Conservation (phyloP, 768 basidiomycete species). For the Crepidotus variabilis region DNA sequence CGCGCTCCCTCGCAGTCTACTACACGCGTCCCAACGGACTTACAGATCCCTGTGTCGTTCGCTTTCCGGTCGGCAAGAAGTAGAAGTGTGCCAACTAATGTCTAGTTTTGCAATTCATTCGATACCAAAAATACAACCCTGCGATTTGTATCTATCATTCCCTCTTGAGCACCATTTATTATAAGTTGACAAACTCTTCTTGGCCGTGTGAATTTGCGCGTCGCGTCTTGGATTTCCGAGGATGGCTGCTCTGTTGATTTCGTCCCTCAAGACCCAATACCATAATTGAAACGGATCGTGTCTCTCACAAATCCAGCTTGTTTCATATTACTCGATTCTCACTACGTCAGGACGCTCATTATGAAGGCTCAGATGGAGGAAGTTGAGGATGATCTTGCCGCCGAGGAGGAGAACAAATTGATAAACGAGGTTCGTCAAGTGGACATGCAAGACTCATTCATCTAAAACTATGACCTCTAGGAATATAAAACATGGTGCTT, state of each 20-base stretch:
- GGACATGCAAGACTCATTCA: too few species aligned
- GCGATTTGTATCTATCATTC: background rate
- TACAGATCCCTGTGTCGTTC: background rate
- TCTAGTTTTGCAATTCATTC: background rate
- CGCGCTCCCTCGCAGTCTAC: background rate
- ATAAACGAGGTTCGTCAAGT: conserved; percentile 69
- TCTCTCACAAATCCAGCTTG: too few species aligned
- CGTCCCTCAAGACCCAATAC: too few species aligned
- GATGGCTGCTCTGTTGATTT: background rate
- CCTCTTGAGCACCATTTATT: too few species aligned
- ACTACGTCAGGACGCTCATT: background rate
- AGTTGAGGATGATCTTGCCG: conserved; percentile 74
- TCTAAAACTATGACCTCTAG: conserved; percentile 28
- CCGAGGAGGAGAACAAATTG: conserved; percentile 84
- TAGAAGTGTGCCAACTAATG: background rate
- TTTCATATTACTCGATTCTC: too few species aligned
- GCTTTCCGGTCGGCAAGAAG: background rate
- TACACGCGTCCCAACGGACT: background rate
- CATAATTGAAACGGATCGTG: too few species aligned
- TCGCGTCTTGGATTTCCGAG: background rate
- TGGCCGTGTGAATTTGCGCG: background rate
- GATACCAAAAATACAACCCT: background rate
- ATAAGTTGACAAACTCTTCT: too few species aligned
- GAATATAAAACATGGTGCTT: conserved; percentile 83
- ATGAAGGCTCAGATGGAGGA: conserved; percentile 61